These are phyloP conservation scores for Trebouxia sp. DNA, from an alignment of 139 green algal species.

Conservation along the genomic window DNA sequence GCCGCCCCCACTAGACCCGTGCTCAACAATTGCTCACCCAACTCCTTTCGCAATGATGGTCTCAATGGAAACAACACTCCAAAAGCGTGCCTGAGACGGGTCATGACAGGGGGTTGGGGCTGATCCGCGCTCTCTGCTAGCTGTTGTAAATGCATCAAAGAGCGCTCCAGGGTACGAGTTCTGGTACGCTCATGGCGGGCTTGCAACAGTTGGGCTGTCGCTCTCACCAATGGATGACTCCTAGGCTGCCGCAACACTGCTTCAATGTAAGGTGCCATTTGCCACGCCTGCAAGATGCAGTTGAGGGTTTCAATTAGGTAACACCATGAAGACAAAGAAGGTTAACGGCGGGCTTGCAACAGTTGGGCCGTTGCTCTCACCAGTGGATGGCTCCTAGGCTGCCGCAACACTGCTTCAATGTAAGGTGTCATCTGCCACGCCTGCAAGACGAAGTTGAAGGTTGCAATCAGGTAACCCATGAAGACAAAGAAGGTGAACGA, in stretches of 20 bases:
- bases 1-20: slow-evolving; percentile 79
- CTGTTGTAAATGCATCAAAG: slow-evolving; percentile 71
- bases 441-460: neutral
- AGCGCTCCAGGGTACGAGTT: slow-evolving; percentile 76
- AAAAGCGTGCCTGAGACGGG: slow-evolving; percentile 51
- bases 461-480: too few relatives aligned
- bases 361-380: slow-evolving; percentile 40
- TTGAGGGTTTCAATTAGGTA: too few relatives aligned
- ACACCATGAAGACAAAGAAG: too few relatives aligned
- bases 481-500: neutral
- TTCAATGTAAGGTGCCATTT: slow-evolving; percentile 83
- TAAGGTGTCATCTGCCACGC: slow-evolving; percentile 40
- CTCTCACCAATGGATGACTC: slow-evolving; percentile 42
- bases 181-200: slow-evolving; percentile 71
- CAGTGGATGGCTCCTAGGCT: slow-evolving; percentile 54
- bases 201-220: slow-evolving; percentile 40
- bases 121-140: slow-evolving; percentile 46
- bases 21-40: slow-evolving; percentile 79
- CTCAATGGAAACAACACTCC: slow-evolving; percentile 58
- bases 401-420: slow-evolving; percentile 73
- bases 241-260: slow-evolving; percentile 70
- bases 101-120: neutral
- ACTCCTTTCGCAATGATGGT: slow-evolving; percentile 70
- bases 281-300: slow-evolving; percentile 64
- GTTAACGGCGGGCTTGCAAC: slow-evolving; percentile 65